Percentiles rank a stretch among this genome's conserved stretches.
Evolutionary conservation across 768 basidiomycete genomes (phyloP).

Genomic region (Boletus subcaerulescens): DNA sequence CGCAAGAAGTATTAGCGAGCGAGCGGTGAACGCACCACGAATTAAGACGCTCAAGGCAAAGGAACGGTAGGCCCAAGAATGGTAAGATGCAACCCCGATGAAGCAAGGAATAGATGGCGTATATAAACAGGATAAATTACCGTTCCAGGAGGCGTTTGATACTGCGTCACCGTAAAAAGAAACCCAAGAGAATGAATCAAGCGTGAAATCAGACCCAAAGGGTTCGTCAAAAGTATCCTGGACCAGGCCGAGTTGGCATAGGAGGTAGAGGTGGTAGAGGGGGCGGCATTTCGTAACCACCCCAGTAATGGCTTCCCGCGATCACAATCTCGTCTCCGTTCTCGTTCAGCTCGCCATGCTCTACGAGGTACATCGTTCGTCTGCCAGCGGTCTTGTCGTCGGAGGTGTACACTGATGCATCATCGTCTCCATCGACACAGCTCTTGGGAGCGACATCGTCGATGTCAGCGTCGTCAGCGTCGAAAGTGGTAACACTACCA

Average conservation of each 20-base stretch:
- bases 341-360: conserved; percentile 26
- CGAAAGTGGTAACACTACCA: conserved; percentile 16
- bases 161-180: not conserved
- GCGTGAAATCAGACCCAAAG: not conserved
- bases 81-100: not conserved
- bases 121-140: conserved; percentile 34
- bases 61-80: conserved; percentile 12
- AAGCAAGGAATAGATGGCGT: conserved; percentile 9
- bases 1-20: conserved; percentile 12
- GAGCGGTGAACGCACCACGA: not conserved
- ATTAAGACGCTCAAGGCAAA: conserved; percentile 1
- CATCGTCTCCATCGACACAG: conserved; percentile 23
- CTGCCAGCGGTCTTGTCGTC: conserved; percentile 34
- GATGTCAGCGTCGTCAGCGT: conserved; percentile 23
- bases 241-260: conserved; percentile 18
- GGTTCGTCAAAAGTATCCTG: conserved; percentile 26
- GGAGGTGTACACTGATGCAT: conserved; percentile 29
- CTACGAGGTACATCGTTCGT: conserved; percentile 34
- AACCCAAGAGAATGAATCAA: conserved; percentile 10
- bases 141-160: not conserved
- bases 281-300: conserved; percentile 10
- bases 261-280: conserved; percentile 22
- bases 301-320: conserved; percentile 23
- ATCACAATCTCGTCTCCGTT: conserved; percentile 19
- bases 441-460: conserved; percentile 14